Conservation (phyloP, 257 asterid genomes). For the Solanum pinnatisectum region DNA sequence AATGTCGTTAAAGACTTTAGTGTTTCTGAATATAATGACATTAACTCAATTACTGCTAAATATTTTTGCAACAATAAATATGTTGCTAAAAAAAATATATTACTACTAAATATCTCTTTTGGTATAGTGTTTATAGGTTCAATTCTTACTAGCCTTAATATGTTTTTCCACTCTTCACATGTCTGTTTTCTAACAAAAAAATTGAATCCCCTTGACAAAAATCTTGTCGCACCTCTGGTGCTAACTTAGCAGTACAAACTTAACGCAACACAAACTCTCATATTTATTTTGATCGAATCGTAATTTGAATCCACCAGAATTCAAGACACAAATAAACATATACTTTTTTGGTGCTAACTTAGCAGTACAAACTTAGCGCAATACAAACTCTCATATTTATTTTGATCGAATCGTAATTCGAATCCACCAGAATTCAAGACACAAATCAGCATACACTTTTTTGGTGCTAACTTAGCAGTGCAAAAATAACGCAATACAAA, state of each 20-base stretch:
- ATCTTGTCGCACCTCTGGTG: neutral
- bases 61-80: too few relatives aligned
- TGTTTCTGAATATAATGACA: rapidly evolving
- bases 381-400: neutral
- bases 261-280: neutral
- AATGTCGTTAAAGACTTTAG: too few relatives aligned
- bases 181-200: neutral
- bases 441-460: neutral
- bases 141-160: neutral
- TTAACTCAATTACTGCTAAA: too few relatives aligned
- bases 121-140: too few relatives aligned
- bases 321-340: neutral
- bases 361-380: neutral
- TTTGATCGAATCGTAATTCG: neutral
- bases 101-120: too few relatives aligned
- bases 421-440: neutral
- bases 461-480: neutral
- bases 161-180: neutral
- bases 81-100: too few relatives aligned
- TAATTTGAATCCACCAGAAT: neutral
- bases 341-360: neutral
- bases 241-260: neutral
- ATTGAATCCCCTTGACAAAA: neutral
- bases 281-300: neutral
- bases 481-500: neutral